Conservation (phyloP, 352 stramenopile genomes). For the Blastocystis sp. region DNA sequence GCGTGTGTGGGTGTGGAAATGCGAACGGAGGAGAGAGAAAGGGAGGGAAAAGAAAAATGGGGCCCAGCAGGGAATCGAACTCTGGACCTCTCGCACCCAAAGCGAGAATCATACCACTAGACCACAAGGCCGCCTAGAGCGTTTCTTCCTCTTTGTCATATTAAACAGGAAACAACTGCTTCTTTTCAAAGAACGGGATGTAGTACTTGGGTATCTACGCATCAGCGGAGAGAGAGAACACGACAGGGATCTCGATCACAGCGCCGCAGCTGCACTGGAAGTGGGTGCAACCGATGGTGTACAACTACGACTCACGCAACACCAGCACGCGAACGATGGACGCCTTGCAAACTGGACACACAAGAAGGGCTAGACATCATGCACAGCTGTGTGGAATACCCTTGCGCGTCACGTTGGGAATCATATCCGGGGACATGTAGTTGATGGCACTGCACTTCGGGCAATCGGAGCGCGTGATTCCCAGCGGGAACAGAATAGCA, state of each 20-base stretch:
- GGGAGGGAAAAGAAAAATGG: conserved; percentile 35
- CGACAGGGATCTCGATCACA: conserved; percentile 54
- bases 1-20: too few relatives aligned
- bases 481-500: conserved; percentile 32
- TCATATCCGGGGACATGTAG: conserved; percentile 40
- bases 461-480: conserved; percentile 25
- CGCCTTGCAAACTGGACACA: conserved; percentile 26
- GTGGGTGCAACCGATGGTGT: conserved; percentile 67
- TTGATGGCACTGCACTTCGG: conserved; percentile 10
- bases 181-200: conserved; percentile 20
- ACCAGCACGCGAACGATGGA: conserved; percentile 1
- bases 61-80: conserved; percentile 72
- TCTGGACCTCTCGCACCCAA: conserved; percentile 73
- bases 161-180: not conserved
- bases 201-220: conserved; percentile 67
- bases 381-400: not conserved
- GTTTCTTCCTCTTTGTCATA: not conserved
- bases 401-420: conserved; percentile 37
- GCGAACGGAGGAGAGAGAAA: not conserved
- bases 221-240: not conserved
- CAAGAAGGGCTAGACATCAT: conserved; percentile 36
- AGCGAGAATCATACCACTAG: conserved; percentile 74
- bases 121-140: conserved; percentile 51
- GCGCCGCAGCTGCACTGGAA: conserved; percentile 55
- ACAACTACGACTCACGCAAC: conserved; percentile 34